Percentiles rank a stretch among this genome's conserved stretches.
Conservation (phyloP, 371 early-diverging fungal genomes). For the Mucor piriformis region DNA sequence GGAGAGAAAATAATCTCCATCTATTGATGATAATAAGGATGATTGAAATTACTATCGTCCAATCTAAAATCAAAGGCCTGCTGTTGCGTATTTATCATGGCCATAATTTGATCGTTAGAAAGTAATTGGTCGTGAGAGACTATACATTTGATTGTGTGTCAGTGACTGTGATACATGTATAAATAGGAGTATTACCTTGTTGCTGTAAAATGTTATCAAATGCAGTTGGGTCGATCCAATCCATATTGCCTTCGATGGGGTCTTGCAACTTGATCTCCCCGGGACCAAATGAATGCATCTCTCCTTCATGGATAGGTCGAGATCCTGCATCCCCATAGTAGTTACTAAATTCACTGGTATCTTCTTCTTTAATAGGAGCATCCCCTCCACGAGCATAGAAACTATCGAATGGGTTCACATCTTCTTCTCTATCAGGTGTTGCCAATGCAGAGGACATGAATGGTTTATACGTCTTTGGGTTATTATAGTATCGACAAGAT, state of each 20-base stretch:
- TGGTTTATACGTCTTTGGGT: slow-evolving; percentile 22
- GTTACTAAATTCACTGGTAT: neutral
- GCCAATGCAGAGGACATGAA: slow-evolving; percentile 34
- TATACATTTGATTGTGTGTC: neutral
- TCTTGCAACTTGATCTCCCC: neutral
- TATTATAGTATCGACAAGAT: slow-evolving; percentile 9
- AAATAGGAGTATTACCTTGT: neutral
- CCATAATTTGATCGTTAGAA: slow-evolving; percentile 19
- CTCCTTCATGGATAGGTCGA: neutral
- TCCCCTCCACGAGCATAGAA: slow-evolving; percentile 20
- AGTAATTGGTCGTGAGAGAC: neutral
- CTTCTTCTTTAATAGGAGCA: slow-evolving; percentile 15
- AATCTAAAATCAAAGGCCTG: slow-evolving; percentile 9
- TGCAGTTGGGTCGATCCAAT: slow-evolving; percentile 19
- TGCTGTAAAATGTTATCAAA: slow-evolving; percentile 13
- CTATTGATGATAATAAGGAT: slow-evolving; percentile 1
- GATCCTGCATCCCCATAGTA: neutral
- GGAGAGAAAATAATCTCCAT: neutral
- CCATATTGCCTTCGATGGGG: neutral
- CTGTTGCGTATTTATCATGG: slow-evolving; percentile 12
- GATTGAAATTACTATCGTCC: slow-evolving; percentile 8
- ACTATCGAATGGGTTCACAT: slow-evolving; percentile 25
- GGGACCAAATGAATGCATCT: neutral
- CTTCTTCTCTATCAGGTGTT: slow-evolving; percentile 32
- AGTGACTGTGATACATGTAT: neutral